These are phyloP conservation scores for Scleroderma bovista DNA, from an alignment of 768 basidiomycete genomes.

Conservation along the genomic window DNA sequence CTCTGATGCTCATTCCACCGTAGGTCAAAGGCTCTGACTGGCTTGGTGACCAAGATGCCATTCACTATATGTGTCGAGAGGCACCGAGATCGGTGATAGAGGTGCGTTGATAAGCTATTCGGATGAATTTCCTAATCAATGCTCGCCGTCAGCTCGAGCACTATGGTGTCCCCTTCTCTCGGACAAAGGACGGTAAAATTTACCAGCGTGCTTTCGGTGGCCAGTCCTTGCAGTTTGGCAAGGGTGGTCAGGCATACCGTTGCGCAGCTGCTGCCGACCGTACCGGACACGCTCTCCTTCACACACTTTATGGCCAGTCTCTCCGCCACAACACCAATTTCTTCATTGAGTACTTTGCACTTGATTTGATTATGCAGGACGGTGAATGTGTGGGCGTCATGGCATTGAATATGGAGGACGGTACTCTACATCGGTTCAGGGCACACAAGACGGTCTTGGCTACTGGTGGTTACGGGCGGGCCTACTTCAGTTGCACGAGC, in stretches of 20 bases:
- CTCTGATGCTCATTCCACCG: constrained; percentile 3
- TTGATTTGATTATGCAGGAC: constrained; percentile 97
- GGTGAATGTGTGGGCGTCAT: constrained; percentile 99
- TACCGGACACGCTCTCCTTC: constrained; percentile 96
- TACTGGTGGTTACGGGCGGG: constrained; percentile 95
- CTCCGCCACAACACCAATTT: constrained; percentile 99
- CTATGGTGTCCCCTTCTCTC: constrained; percentile 97
- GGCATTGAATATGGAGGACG: constrained; percentile 99
- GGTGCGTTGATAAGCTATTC: constrained; percentile 35
- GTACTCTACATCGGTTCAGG: constrained; percentile 97
- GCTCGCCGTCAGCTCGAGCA: constrained; percentile 77
- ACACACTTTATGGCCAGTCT: constrained; percentile 99
- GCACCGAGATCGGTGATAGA: constrained; percentile 92
- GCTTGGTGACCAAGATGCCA: constrained; percentile 99
- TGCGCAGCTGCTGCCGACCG: constrained; percentile 98
- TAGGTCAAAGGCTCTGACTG: constrained; percentile 99
- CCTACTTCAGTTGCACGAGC: constrained; percentile 98
- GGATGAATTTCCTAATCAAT: not conserved
- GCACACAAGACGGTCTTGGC: constrained; percentile 98
- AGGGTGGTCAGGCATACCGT: constrained; percentile 98
- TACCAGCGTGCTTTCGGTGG: constrained; percentile 99
- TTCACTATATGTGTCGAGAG: constrained; percentile 99
- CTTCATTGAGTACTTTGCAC: constrained; percentile 99
- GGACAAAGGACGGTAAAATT: constrained; percentile 98
- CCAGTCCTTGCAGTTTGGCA: constrained; percentile 93